Base-by-base conservation (phyloP, 2,329 filamentous ascomycete genomes). In the Didymella lethalis region DNA sequence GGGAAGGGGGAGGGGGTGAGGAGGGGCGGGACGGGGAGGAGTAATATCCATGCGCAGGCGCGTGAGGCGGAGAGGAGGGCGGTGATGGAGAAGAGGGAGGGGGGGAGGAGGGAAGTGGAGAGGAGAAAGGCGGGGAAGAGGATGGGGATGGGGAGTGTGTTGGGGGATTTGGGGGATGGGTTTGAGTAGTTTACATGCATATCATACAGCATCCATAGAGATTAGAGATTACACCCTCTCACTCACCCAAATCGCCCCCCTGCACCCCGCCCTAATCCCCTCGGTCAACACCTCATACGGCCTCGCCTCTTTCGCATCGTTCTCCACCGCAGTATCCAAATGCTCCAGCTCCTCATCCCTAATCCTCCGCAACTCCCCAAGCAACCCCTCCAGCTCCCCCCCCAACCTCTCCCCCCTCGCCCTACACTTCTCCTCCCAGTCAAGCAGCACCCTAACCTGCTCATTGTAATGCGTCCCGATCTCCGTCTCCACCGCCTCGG, bases 281-380 rank as follows among this genome's bases (percentile, higher is more conserved):
- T 90, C 90, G 0, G 93, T 96, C 63, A 99, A 81, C 54, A 97
- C 79, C 82, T 94, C 93, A 77, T 98, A 94, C 29, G 94, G 93
- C 76, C 89, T 86, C 6, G 95, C 95, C 78, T 93, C 88, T 78
- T 95, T 92, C 2, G 93, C 90, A 79, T 98, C 94, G 72, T 98
- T 90, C 75, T 95, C 90, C 20, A 99, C 90, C 0, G 95, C 95
- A 80, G 96, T 91, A 76, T 99, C 95, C 65, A 99, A 80, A 81
- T 99, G 95, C 82, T 99, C 95, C 57, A 99, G 80, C 80, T 99
- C 95, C 80, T 99, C 95, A 74, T 99, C 95, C 25, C 95, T 84
- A 72, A 97, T 97, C 71, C 89, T 83, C 70, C 93, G 85, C 64
- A 98, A 83, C 26, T 91, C 92, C 34, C 80, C 76, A 36, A 97